Conservation (phyloP, 495 filamentous ascomycete genomes). For the Aspergillus affinis region DNA sequence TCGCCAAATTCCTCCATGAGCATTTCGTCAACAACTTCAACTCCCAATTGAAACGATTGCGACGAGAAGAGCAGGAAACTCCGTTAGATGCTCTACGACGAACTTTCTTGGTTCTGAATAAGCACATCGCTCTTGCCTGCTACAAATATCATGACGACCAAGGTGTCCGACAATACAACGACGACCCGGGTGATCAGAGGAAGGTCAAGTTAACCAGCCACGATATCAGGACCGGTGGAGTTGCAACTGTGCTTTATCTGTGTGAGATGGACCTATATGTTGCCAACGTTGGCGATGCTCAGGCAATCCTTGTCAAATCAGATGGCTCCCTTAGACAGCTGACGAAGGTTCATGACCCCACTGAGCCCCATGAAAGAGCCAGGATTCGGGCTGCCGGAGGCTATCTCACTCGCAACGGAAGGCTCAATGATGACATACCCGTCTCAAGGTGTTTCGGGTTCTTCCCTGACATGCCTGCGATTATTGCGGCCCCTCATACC, state of each 20-base stretch:
- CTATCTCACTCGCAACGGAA: conserved; percentile 91
- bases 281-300: conserved; percentile 92
- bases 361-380: conserved; percentile 74
- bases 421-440: conserved; percentile 84
- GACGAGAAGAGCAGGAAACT: conserved; percentile 55
- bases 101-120: conserved; percentile 87
- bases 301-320: conserved; percentile 88
- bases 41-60: conserved; percentile 69
- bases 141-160: conserved; percentile 73
- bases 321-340: conserved; percentile 77
- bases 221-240: conserved; percentile 83
- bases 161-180: conserved; percentile 61
- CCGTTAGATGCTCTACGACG: conserved; percentile 81
- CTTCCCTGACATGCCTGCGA: conserved; percentile 84
- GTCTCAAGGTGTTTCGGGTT: conserved; percentile 96
- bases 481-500: conserved; percentile 88
- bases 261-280: conserved; percentile 87
- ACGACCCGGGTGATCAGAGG: conserved; percentile 66
- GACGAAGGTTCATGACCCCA: conserved; percentile 90
- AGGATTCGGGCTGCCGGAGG: conserved; percentile 93
- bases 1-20: conserved; percentile 95
- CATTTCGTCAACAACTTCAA: conserved; percentile 83
- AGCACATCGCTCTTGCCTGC: conserved; percentile 86
- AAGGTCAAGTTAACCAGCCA: conserved; percentile 70
- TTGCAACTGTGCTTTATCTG: conserved; percentile 89